Conservation (phyloP, 495 filamentous ascomycete genomes). For the Xylaria sp. region DNA sequence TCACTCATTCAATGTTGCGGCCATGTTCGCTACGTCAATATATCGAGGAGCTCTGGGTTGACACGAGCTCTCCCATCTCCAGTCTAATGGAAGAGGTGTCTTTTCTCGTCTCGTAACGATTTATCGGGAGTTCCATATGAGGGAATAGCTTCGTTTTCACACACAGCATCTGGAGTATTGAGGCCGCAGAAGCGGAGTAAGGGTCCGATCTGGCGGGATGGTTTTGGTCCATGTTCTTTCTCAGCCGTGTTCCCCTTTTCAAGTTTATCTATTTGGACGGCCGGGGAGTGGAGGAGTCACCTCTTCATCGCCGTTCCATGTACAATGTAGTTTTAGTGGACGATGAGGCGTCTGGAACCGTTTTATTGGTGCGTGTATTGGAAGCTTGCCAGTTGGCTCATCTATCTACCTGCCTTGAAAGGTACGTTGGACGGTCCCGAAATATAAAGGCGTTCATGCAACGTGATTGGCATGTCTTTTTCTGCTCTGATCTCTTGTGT, state of each 20-base stretch:
- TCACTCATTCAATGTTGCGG: conserved; percentile 12
- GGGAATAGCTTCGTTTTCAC: conserved; percentile 7
- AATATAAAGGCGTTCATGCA: conserved; percentile 10
- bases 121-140: conserved; percentile 10
- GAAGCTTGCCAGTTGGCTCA: not conserved
- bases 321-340: conserved; percentile 32
- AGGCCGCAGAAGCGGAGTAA: conserved; percentile 19
- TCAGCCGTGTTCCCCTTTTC: not conserved
- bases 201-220: conserved; percentile 9
- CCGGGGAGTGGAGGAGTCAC: conserved; percentile 5
- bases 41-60: conserved; percentile 5
- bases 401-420: conserved; percentile 8
- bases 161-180: conserved; percentile 5
- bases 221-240: conserved; percentile 3
- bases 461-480: not conserved
- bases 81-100: not conserved
- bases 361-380: conserved; percentile 11
- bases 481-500: not conserved
- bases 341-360: conserved; percentile 10
- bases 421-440: conserved; percentile 1
- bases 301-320: conserved; percentile 16
- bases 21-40: conserved; percentile 17
- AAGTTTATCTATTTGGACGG: not conserved
- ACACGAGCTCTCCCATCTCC: not conserved
- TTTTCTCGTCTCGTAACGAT: conserved; percentile 2